A percentile compares a stretch with the other conserved stretches of the same genome.
phyloP scores from a whole-genome alignment of 495 filamentous ascomycete genomes.

The Neurospora sp. region DNA sequence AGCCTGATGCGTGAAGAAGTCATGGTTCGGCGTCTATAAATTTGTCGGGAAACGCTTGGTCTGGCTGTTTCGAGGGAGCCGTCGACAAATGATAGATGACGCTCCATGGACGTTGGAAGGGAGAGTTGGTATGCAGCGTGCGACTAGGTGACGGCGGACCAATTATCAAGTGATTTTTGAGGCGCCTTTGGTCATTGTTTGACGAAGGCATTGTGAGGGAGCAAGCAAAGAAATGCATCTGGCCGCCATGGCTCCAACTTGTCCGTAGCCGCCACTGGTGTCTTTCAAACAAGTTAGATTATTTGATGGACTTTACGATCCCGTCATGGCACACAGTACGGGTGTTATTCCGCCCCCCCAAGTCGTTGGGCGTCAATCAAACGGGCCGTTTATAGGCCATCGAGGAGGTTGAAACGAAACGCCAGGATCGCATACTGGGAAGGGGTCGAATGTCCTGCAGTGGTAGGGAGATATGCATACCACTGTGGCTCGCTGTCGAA shows the following conservation, averaged over 20 bases:
- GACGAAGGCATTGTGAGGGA: background rate
- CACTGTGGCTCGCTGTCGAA: background rate
- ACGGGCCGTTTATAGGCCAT: background rate
- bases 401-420: background rate
- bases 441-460: background rate
- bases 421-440: background rate
- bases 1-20: background rate
- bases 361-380: background rate
- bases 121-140: background rate
- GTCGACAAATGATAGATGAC: background rate
- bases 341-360: background rate
- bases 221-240: background rate
- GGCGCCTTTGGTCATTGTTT: background rate
- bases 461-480: background rate
- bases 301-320: background rate
- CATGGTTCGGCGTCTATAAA: background rate
- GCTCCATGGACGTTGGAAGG: background rate
- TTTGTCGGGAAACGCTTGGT: background rate
- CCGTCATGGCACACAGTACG: background rate
- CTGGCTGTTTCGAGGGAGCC: background rate
- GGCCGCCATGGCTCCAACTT: background rate
- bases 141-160: background rate
- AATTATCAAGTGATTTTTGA: background rate
- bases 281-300: background rate
- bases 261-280: background rate